Conservation (phyloP, 2,329 filamentous ascomycete species). For the Basipetospora chlamydospora region DNA sequence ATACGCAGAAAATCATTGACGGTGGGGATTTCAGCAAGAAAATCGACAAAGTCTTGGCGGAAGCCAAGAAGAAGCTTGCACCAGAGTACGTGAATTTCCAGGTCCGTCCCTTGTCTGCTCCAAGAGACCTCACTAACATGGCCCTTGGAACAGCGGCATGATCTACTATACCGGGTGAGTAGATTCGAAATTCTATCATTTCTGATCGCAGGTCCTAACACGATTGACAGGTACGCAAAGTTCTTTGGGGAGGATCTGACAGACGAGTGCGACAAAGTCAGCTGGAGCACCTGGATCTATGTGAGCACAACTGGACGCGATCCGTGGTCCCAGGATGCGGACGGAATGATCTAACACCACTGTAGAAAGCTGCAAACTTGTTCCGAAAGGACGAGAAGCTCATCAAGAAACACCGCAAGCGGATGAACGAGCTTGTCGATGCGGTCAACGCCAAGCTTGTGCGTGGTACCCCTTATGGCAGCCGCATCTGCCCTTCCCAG, state of each 20-base stretch:
- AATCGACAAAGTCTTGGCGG: conserved; percentile 3
- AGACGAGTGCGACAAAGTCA: neutral
- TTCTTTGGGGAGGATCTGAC: neutral
- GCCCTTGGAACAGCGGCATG: neutral
- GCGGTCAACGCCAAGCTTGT: neutral
- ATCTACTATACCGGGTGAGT: neutral
- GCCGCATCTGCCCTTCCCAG: too few species aligned
- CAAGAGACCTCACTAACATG: too few species aligned
- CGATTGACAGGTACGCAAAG: neutral
- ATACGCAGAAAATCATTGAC: conserved; percentile 1
- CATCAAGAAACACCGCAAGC: neutral
- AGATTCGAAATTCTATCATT: too few species aligned
- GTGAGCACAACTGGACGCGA: too few species aligned
- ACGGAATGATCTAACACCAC: neutral
- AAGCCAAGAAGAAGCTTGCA: conserved; percentile 6
- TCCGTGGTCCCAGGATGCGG: neutral
- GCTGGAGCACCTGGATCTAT: neutral
- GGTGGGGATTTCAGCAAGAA: conserved; percentile 3
- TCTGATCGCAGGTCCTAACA: too few species aligned
- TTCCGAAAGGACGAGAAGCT: neutral
- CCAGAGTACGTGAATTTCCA: conserved; percentile 1
- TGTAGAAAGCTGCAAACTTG: neutral
- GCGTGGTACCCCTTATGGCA: too few species aligned
- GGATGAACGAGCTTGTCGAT: neutral
- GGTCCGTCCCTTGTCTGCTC: too few species aligned